phyloP scores from a whole-genome alignment of 2,329 filamentous ascomycete species.

The Colletotrichum coccodes region DNA sequence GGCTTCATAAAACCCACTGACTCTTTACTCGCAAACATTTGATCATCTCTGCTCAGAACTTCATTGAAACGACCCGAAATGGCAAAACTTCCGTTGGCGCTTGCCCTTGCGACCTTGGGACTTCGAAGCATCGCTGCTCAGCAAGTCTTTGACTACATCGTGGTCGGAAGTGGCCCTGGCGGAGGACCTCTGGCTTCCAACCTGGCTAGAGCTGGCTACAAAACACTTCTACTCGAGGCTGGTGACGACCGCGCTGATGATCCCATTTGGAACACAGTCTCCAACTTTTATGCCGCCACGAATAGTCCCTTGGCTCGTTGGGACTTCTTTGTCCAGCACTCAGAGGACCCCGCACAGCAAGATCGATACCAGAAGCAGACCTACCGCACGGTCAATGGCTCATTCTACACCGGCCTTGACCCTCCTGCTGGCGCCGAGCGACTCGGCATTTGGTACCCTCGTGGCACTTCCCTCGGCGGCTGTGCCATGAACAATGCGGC shows the following conservation, averaged over 20 bases:
- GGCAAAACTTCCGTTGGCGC: no score
- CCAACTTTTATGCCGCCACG: not conserved
- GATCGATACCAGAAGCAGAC: conserved; percentile 61
- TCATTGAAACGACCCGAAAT: no score
- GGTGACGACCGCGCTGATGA: conserved; percentile 67
- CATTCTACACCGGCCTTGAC: conserved; percentile 38
- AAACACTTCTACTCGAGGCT: conserved; percentile 69
- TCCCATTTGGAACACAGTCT: not conserved
- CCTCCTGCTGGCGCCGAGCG: conserved; percentile 51
- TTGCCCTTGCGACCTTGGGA: not conserved
- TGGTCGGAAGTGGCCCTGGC: conserved; percentile 70
- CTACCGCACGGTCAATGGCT: conserved; percentile 47
- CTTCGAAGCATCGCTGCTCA: not conserved
- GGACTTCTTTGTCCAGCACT: conserved; percentile 72
- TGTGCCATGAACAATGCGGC: conserved; percentile 70
- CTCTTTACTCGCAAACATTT: no score
- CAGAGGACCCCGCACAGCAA: conserved; percentile 55
- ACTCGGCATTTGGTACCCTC: conserved; percentile 57
- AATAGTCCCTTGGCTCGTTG: conserved; percentile 44
- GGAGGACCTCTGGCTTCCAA: conserved; percentile 68
- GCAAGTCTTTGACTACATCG: conserved; percentile 62
- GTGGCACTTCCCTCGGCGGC: conserved; percentile 56
- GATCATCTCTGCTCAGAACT: no score
- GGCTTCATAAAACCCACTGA: no score
- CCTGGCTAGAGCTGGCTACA: conserved; percentile 67